These are phyloP conservation scores for Heterococcus sp. DNA, from an alignment of 108 stramenopile genomes.

Conservation along the genomic window DNA sequence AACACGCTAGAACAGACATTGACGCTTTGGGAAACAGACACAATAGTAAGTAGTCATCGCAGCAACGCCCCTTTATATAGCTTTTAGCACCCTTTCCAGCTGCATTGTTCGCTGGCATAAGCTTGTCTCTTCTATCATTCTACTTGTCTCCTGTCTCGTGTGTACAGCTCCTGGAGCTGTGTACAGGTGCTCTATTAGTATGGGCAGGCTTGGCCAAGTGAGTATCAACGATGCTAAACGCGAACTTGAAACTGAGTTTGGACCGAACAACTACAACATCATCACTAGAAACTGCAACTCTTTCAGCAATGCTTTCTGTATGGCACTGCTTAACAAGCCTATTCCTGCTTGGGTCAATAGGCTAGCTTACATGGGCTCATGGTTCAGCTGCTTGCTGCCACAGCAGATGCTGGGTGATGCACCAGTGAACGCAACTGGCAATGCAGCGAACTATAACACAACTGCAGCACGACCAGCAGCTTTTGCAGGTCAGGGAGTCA, in stretches of 20 bases:
- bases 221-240: conserved; percentile 2
- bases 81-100: too few species aligned
- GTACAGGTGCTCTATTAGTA: conserved; percentile 18
- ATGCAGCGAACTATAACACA: not conserved
- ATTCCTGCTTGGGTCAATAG: conserved; percentile 32
- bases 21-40: too few species aligned
- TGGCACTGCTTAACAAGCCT: conserved; percentile 24
- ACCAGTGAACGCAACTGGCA: conserved; percentile 6
- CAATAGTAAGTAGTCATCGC: too few species aligned
- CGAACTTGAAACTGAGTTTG: conserved; percentile 24
- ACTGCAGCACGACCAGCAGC: not conserved
- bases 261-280: conserved; percentile 33
- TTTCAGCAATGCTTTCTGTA: conserved; percentile 31
- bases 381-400: conserved; percentile 39
- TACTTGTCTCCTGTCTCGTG: not conserved
- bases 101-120: too few species aligned
- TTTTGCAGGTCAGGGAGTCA: not conserved
- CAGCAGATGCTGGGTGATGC: conserved; percentile 33
- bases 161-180: conserved; percentile 22
- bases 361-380: conserved; percentile 40
- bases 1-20: not conserved
- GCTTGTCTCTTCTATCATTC: too few species aligned
- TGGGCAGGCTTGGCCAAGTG: conserved; percentile 24
- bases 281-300: conserved; percentile 35
- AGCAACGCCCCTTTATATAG: too few species aligned